Evolutionary conservation across 768 basidiomycete genomes (phyloP).

Genomic region (Auricularia cornea): DNA sequence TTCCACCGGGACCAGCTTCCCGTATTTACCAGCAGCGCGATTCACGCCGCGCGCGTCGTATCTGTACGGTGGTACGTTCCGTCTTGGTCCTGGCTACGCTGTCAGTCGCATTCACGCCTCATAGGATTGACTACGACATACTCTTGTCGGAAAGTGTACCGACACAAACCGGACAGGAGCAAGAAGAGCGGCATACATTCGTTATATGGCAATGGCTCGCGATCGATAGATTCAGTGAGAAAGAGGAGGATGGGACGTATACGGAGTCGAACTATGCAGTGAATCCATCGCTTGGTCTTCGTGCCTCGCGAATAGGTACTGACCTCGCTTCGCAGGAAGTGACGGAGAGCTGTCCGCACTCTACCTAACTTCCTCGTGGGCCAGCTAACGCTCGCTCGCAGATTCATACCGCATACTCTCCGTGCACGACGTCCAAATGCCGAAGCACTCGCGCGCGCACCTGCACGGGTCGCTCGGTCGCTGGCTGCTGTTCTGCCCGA

Average conservation of each 20-base stretch:
- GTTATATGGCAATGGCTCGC: slow-evolving; percentile 64
- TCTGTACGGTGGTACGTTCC: slow-evolving; percentile 52
- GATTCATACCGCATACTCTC: slow-evolving; percentile 62
- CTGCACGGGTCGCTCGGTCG: slow-evolving; percentile 37
- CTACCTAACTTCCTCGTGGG: background rate
- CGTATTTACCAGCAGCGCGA: slow-evolving; percentile 54
- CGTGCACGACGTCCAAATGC: slow-evolving; percentile 29
- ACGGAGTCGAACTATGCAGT: slow-evolving; percentile 37
- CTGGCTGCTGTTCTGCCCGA: slow-evolving; percentile 38
- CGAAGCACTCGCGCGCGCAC: slow-evolving; percentile 20
- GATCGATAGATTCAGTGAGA: slow-evolving; percentile 55
- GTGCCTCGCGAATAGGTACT: background rate
- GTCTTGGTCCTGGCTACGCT: background rate
- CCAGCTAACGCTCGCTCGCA: slow-evolving; percentile 16
- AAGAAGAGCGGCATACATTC: slow-evolving; percentile 26
- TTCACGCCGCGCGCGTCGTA: slow-evolving; percentile 58
- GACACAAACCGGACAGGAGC: slow-evolving; percentile 4
- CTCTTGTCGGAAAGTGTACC: slow-evolving; percentile 24
- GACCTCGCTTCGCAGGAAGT: slow-evolving; percentile 46
- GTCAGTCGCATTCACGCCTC: background rate
- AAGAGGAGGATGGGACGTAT: slow-evolving; percentile 24
- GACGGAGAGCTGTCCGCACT: slow-evolving; percentile 58
- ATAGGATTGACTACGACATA: slow-evolving; percentile 49
- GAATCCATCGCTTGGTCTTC: slow-evolving; percentile 46
- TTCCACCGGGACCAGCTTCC: slow-evolving; percentile 65